phyloP scores from a whole-genome alignment of 2,329 filamentous ascomycete species.

The Dactylellina sp. region DNA sequence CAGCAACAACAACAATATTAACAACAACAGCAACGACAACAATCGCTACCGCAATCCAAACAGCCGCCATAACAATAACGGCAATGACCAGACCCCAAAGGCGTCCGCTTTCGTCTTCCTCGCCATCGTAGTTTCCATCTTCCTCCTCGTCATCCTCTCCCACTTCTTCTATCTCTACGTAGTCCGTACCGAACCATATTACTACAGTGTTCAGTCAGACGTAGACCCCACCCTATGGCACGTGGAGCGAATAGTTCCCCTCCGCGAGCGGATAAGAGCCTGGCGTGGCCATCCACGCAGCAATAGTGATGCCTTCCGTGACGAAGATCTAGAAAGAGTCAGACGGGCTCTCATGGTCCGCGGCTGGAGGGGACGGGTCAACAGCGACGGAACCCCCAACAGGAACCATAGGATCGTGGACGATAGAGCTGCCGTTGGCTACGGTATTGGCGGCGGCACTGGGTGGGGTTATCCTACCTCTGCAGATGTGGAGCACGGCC shows the following conservation, averaged over 20 bases:
- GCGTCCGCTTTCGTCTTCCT: constrained; percentile 51
- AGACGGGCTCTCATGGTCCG: constrained; percentile 32
- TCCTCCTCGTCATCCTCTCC: constrained; percentile 42
- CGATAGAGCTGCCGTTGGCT: constrained; percentile 47
- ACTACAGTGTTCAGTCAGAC: constrained; percentile 54
- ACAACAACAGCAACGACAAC: neutral
- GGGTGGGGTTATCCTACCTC: constrained; percentile 30
- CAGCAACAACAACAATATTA: neutral
- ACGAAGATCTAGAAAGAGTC: constrained; percentile 53
- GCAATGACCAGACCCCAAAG: constrained; percentile 31
- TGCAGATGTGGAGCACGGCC: constrained; percentile 32
- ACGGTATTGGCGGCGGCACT: constrained; percentile 22
- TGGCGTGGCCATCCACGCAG: constrained; percentile 27
- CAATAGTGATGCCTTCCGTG: constrained; percentile 46
- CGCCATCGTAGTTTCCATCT: constrained; percentile 43
- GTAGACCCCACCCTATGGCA: constrained; percentile 54
- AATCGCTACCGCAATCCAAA: constrained; percentile 26
- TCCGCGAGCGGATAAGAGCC: constrained; percentile 44
- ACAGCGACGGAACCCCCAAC: constrained; percentile 50
- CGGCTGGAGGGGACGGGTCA: constrained; percentile 50
- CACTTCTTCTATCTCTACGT: constrained; percentile 56
- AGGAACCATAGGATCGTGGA: constrained; percentile 42
- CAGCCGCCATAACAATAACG: constrained; percentile 27
- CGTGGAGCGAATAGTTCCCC: constrained; percentile 50
- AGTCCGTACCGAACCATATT: constrained; percentile 41